Evolutionary conservation across 805 yeast species (phyloP).

Genomic region (Candida maltosa): DNA sequence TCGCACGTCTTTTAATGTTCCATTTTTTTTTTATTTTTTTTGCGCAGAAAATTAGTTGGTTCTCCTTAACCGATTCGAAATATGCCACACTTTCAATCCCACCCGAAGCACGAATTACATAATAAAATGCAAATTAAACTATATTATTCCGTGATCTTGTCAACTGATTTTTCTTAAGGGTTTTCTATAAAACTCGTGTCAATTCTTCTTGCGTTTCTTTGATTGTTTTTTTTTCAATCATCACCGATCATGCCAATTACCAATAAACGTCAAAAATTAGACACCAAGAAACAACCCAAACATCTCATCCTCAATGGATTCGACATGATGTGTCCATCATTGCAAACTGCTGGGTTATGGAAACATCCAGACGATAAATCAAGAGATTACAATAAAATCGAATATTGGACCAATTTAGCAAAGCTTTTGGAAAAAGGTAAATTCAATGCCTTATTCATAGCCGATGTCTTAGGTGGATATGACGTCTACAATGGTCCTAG

Average conservation of each 20-base stretch:
- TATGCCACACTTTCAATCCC: too few relatives aligned
- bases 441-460: constrained; percentile 37
- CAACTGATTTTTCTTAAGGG: too few relatives aligned
- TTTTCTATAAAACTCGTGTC: too few relatives aligned
- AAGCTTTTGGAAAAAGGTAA: constrained; percentile 38
- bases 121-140: too few relatives aligned
- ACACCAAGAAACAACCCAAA: constrained; percentile 12
- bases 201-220: too few relatives aligned
- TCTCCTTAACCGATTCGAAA: too few relatives aligned
- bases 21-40: too few relatives aligned
- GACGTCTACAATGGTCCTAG: constrained; percentile 41
- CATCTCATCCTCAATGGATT: constrained; percentile 36
- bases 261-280: constrained; percentile 8
- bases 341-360: constrained; percentile 31
- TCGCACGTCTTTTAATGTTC: too few relatives aligned
- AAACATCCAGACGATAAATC: constrained; percentile 35
- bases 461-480: constrained; percentile 39
- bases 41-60: too few relatives aligned
- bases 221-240: too few relatives aligned
- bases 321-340: constrained; percentile 25
- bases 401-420: constrained; percentile 37
- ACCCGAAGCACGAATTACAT: too few relatives aligned
- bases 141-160: too few relatives aligned
- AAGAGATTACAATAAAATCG: constrained; percentile 18
- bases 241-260: constrained; percentile 1